Evolutionary conservation across 352 stramenopile genomes (phyloP).

Genomic region (Globisporangium abappressorium): DNA sequence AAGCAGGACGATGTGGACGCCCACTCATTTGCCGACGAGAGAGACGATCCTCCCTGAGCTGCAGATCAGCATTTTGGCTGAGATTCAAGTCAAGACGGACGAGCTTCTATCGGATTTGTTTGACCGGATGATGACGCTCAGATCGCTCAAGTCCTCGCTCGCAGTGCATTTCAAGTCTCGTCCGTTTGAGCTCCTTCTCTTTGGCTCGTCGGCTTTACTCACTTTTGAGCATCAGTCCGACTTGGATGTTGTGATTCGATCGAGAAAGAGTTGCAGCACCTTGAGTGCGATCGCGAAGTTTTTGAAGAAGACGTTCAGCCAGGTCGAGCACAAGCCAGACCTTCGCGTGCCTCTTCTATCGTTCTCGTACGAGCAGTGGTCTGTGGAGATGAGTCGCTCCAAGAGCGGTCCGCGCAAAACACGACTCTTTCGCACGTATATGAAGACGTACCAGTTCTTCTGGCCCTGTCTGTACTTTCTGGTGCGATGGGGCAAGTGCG

Average conservation of each 20-base stretch:
- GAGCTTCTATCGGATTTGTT: conserved; percentile 57
- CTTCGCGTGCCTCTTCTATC: conserved; percentile 63
- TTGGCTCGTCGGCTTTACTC: conserved; percentile 66
- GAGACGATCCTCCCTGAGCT: conserved; percentile 45
- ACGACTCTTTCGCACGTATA: conserved; percentile 64
- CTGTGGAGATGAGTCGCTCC: conserved; percentile 55
- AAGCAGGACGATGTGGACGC: conserved; percentile 25
- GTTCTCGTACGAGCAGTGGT: conserved; percentile 65
- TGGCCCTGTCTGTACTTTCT: conserved; percentile 74
- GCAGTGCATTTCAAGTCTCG: conserved; percentile 34
- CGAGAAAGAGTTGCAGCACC: conserved; percentile 18
- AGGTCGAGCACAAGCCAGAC: conserved; percentile 41
- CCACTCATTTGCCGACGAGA: conserved; percentile 23
- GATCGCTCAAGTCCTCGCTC: conserved; percentile 37
- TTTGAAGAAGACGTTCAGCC: conserved; percentile 27
- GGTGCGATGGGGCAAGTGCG: conserved; percentile 72
- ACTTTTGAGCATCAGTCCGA: conserved; percentile 80
- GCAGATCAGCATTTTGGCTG: conserved; percentile 54
- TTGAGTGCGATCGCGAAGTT: conserved; percentile 32
- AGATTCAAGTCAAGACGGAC: conserved; percentile 47
- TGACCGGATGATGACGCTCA: conserved; percentile 60
- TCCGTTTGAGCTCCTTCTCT: conserved; percentile 51
- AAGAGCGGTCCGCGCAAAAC: conserved; percentile 72
- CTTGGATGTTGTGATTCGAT: conserved; percentile 51
- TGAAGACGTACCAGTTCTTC: conserved; percentile 64